Evolutionary conservation across 1,284 basidiomycete genomes (phyloP).

Genomic region (Ganoderma lingzhi): DNA sequence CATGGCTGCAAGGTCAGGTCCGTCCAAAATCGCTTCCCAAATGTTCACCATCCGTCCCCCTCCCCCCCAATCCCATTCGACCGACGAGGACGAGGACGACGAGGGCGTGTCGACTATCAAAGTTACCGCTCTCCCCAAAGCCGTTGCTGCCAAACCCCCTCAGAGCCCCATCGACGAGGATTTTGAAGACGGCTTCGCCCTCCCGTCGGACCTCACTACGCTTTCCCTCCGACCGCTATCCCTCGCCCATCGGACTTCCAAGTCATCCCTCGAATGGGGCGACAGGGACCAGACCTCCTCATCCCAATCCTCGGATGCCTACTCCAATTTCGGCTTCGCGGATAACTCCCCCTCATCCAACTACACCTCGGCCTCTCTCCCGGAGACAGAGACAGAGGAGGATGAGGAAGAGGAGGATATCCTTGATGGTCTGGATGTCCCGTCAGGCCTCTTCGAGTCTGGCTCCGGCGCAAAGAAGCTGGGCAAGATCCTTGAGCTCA

Average conservation of each 20-base stretch:
- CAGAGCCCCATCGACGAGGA: constrained; percentile 43
- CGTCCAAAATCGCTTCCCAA: constrained; percentile 44
- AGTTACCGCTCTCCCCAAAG: constrained; percentile 60
- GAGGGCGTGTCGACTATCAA: constrained; percentile 85
- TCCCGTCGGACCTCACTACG: constrained; percentile 79
- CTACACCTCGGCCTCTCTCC: constrained; percentile 70
- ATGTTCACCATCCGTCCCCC: constrained; percentile 74
- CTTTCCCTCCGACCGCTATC: constrained; percentile 79
- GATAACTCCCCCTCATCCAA: constrained; percentile 76
- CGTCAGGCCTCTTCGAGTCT: constrained; percentile 75
- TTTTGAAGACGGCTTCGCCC: constrained; percentile 64
- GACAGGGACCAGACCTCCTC: constrained; percentile 83
- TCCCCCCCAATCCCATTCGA: constrained; percentile 51
- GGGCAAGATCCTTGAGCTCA: constrained; percentile 75
- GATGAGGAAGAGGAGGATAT: constrained; percentile 74
- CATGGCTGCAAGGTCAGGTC: constrained; percentile 42
- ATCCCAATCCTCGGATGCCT: constrained; percentile 84
- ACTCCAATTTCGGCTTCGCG: constrained; percentile 77
- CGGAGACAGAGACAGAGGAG: constrained; percentile 75
- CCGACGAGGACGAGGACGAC: constrained; percentile 70
- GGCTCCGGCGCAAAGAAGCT: constrained; percentile 71
- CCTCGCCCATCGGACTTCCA: constrained; percentile 76
- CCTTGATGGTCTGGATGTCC: constrained; percentile 82
- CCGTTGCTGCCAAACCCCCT: constrained; percentile 35
- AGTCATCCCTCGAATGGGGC: constrained; percentile 83